Evolutionary conservation across 352 stramenopile genomes (phyloP), one percentile per base, ranked within the genome.

Genomic region (Peronospora destructor): DNA sequence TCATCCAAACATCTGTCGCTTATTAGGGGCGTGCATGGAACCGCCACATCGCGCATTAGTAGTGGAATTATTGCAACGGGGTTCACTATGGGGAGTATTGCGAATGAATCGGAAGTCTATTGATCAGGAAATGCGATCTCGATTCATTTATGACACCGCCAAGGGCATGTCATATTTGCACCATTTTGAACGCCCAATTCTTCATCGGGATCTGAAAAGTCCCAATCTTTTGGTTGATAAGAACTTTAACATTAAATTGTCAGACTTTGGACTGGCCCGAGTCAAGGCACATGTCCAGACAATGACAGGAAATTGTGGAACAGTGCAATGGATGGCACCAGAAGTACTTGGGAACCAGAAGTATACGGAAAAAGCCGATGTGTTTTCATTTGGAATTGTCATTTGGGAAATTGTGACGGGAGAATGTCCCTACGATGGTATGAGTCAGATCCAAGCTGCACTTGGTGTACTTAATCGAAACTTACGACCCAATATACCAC

Each of bases 1-100:
- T 13, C 94, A 98, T 67, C 94, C 95, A 5, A 98, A 98, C 68
- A 96, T 98, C 52, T 97, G 94, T 58, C 69, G 97, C 2, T 87
- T 97, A 53, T 87, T 98, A 55, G 93, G 91, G 17, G 92, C 90
- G 25, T 97, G 90, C 65, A 82, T 97, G 51, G 73, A 94, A n/a
- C 85, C 91, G 23, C 89, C 88, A 2, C 87, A 98, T 61, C 73
- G 91, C n/a, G 89, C 86, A 8, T 90, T 98, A 8, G 75, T 98
- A 10, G 96, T 95, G 10, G 92, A 98, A 63, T 67, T 96, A 2
- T 76, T 95, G 40, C 83, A 84, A 16, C 84, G 92, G 21, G 91
- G 91, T 12, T 97, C 84, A 2, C 59, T 98, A 2, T 98, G 87
- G 85, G 87, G 95, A 44, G 85, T 96, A 23, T 61, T 98, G 4